Conservation (phyloP, 257 asterid genomes). For the Ophiorrhiza pumila region DNA sequence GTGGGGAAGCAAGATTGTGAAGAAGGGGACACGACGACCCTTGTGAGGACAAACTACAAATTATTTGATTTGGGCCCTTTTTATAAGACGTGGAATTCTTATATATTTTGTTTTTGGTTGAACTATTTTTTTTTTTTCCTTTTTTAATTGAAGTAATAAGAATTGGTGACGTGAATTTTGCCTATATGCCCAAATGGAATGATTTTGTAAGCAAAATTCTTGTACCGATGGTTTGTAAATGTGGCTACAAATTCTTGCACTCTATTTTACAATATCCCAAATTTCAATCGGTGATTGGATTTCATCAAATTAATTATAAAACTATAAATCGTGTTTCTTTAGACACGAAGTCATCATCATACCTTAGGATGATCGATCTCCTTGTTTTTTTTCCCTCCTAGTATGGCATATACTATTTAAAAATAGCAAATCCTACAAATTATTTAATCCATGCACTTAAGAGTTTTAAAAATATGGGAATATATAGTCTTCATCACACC, state of each 20-base stretch:
- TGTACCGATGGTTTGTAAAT: not conserved
- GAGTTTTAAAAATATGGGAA: too few relatives aligned
- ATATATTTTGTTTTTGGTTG: not conserved
- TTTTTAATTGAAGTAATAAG: not conserved
- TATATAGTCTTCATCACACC: too few relatives aligned
- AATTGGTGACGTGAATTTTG: not conserved
- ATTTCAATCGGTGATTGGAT: not conserved
- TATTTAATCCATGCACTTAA: too few relatives aligned
- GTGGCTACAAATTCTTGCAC: not conserved
- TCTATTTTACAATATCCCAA: not conserved
- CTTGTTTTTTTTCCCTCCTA: not conserved
- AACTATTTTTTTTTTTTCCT: not conserved
- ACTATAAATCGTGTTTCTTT: too few relatives aligned
- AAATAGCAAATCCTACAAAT: too few relatives aligned
- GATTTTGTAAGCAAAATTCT: not conserved
- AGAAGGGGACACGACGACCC: conserved; percentile 27
- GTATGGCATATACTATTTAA: not conserved
- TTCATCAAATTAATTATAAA: too few relatives aligned
- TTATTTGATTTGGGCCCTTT: conserved; percentile 1
- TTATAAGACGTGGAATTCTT: not conserved
- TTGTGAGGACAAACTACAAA: not conserved
- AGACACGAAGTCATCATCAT: too few relatives aligned
- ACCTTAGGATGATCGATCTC: too few relatives aligned
- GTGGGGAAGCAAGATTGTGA: conserved; percentile 36
- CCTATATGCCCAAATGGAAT: not conserved